A percentile compares a stretch with the other conserved stretches of the same genome.
Conservation (phyloP, 2,329 filamentous ascomycete genomes). For the Sphaerulina vaccinii region DNA sequence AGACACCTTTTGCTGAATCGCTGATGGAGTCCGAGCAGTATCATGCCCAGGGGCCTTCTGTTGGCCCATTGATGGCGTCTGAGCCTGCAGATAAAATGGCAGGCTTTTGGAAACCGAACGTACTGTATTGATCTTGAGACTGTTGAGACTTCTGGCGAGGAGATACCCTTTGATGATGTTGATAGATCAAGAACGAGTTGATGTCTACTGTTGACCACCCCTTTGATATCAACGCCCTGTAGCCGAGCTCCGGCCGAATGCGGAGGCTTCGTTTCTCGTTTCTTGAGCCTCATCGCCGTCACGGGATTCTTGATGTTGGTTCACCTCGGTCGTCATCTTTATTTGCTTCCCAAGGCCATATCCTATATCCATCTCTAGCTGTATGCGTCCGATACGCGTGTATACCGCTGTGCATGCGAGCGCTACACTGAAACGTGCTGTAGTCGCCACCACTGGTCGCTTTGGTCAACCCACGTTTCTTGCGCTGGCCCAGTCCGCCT, state of each 20-base stretch:
- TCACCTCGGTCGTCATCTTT: slow-evolving; percentile 16
- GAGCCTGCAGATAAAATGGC: slow-evolving; percentile 26
- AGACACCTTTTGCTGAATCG: too few relatives aligned
- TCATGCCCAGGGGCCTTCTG: background rate
- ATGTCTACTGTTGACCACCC: background rate
- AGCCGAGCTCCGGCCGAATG: slow-evolving; percentile 6
- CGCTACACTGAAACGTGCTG: slow-evolving; percentile 17
- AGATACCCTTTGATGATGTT: slow-evolving; percentile 4
- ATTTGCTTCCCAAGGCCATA: background rate
- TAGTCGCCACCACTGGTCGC: slow-evolving; percentile 9
- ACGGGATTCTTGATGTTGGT: slow-evolving; percentile 1
- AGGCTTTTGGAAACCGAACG: slow-evolving; percentile 48
- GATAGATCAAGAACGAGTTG: background rate
- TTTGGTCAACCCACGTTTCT: slow-evolving; percentile 10
- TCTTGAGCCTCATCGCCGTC: slow-evolving; percentile 4
- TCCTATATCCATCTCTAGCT: slow-evolving; percentile 5
- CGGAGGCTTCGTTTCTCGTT: background rate
- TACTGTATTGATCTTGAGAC: slow-evolving; percentile 41
- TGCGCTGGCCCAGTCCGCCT: slow-evolving; percentile 14
- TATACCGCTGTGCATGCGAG: slow-evolving; percentile 10
- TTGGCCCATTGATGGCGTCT: background rate
- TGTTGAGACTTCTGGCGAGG: background rate
- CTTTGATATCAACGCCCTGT: background rate
- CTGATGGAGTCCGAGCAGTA: too few relatives aligned
- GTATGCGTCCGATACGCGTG: slow-evolving; percentile 20